Conservation (phyloP, 441 rosid genomes). For the Croton laevigatus region DNA sequence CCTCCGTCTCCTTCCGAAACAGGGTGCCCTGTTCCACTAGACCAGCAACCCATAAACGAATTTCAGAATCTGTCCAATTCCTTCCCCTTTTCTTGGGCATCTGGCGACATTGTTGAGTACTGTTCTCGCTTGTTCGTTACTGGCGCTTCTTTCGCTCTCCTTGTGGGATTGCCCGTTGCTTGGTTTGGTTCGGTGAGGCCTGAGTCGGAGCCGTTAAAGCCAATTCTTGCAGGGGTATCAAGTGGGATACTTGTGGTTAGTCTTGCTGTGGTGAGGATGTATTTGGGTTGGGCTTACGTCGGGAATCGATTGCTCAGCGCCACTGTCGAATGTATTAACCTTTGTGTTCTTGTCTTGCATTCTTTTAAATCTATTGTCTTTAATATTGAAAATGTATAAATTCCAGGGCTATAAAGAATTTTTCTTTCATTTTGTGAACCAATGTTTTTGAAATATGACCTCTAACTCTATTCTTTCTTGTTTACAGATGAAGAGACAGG, state of each 20-base stretch:
- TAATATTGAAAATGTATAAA: no score
- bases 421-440: background rate
- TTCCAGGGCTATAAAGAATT: no score
- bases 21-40: constrained; percentile 78
- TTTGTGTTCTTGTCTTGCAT: background rate
- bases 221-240: constrained; percentile 53
- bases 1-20: constrained; percentile 44
- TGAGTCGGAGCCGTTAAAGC: constrained; percentile 56
- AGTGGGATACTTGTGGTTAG: constrained; percentile 81
- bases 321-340: constrained; percentile 70
- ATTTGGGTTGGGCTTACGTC: constrained; percentile 95
- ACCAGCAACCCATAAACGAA: constrained; percentile 82
- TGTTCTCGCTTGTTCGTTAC: constrained; percentile 54
- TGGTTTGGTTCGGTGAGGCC: constrained; percentile 78
- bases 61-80: constrained; percentile 74
- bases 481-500: constrained; percentile 94
- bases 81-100: constrained; percentile 83
- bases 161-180: constrained; percentile 74
- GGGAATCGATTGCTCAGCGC: constrained; percentile 95
- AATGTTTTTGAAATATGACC: no score
- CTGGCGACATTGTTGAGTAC: constrained; percentile 53
- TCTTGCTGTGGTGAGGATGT: constrained; percentile 82
- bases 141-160: constrained; percentile 70
- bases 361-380: background rate
- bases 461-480: constrained; percentile 6